phyloP scores from a whole-genome alignment of 768 basidiomycete genomes.

The Kwoniella botswanensis region DNA sequence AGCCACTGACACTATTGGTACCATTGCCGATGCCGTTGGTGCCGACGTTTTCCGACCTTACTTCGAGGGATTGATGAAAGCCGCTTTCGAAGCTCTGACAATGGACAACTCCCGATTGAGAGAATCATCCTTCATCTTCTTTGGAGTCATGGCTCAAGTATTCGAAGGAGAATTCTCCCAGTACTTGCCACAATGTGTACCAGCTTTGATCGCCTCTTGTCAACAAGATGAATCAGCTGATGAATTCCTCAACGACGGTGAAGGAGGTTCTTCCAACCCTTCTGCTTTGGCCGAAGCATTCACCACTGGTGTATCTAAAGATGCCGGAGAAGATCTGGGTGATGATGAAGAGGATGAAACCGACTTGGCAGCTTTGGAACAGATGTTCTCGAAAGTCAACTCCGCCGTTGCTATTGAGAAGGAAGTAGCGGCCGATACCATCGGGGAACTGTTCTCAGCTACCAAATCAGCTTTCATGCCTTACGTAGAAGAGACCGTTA shows the following conservation, averaged over 20 bases:
- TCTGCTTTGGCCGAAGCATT: slow-evolving; percentile 56
- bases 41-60: slow-evolving; percentile 91
- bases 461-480: slow-evolving; percentile 86
- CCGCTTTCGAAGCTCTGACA: slow-evolving; percentile 86
- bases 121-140: slow-evolving; percentile 97
- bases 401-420: slow-evolving; percentile 98
- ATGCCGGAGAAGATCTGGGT: slow-evolving; percentile 69
- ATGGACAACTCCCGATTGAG: slow-evolving; percentile 79
- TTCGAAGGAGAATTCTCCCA: slow-evolving; percentile 91
- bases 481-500: slow-evolving; percentile 79
- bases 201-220: slow-evolving; percentile 79
- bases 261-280: slow-evolving; percentile 60
- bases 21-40: slow-evolving; percentile 96
- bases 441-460: slow-evolving; percentile 84
- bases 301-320: slow-evolving; percentile 71
- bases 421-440: slow-evolving; percentile 96
- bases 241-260: slow-evolving; percentile 55
- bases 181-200: slow-evolving; percentile 84
- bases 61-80: slow-evolving; percentile 95
- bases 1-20: slow-evolving; percentile 98
- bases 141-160: slow-evolving; percentile 96
- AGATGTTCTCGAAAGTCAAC: slow-evolving; percentile 79
- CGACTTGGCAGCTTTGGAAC: slow-evolving; percentile 63
- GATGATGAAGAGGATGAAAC: slow-evolving; percentile 72
- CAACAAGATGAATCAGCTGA: slow-evolving; percentile 82